phyloP scores from a whole-genome alignment of 2,329 filamentous ascomycete species.

The Ophiocordyceps camponoti-saundersi region DNA sequence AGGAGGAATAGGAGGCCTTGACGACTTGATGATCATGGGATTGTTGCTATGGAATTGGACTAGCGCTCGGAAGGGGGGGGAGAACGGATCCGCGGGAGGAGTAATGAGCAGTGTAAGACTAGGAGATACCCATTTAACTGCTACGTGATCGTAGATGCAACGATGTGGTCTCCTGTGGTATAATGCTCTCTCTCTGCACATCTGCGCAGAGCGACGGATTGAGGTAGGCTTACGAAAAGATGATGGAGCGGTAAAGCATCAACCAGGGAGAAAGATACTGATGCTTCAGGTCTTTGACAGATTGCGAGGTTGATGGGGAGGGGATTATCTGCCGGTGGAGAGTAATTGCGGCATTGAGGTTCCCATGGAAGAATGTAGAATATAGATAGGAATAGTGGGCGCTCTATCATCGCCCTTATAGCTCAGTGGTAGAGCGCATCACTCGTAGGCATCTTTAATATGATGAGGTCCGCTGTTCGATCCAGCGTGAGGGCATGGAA shows the following conservation, averaged over 20 bases:
- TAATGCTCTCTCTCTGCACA: no score
- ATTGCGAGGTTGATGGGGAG: no score
- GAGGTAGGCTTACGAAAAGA: no score
- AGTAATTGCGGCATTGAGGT: no score
- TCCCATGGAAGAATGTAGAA: no score
- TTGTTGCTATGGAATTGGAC: not conserved
- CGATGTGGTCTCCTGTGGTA: no score
- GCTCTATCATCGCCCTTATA: slow-evolving; percentile 1
- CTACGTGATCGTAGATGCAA: not conserved
- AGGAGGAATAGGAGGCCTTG: not conserved
- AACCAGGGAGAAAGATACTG: no score
- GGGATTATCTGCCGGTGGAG: no score
- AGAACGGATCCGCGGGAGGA: not conserved
- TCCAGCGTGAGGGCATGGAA: slow-evolving; percentile 1
- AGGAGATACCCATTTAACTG: not conserved
- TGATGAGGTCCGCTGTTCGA: slow-evolving; percentile 3
- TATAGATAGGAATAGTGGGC: not conserved
- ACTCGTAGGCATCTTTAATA: not conserved
- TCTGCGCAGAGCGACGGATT: no score
- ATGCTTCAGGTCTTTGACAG: no score
- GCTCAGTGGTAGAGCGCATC: slow-evolving; percentile 3
- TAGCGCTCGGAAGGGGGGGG: not conserved
- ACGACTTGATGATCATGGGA: slow-evolving; percentile 1
- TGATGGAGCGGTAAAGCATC: no score
- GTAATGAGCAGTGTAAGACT: not conserved